Conservation (phyloP, 305 asterid species). For the Vinca major region DNA sequence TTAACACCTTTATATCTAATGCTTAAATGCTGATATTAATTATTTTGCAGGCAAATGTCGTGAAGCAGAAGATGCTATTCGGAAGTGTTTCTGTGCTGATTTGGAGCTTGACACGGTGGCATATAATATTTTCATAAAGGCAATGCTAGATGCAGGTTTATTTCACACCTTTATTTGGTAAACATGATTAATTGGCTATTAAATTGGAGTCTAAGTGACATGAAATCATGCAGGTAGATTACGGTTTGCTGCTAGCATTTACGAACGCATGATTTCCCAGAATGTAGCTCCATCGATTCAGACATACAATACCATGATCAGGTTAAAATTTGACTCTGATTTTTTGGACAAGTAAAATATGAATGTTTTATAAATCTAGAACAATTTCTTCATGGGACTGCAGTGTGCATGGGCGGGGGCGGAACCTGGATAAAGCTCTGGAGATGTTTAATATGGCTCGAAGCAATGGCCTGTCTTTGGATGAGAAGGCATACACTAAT, state of each 20-base stretch:
- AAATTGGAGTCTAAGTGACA: conserved; percentile 11
- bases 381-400: conserved; percentile 17
- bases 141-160: conserved; percentile 83
- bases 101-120: conserved; percentile 87
- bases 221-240: conserved; percentile 59
- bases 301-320: conserved; percentile 88
- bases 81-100: conserved; percentile 40
- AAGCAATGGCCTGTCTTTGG: conserved; percentile 50
- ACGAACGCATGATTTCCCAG: conserved; percentile 58
- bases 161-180: conserved; percentile 1
- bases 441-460: conserved; percentile 60
- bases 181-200: background rate
- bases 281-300: conserved; percentile 58
- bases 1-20: background rate
- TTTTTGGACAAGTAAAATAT: conserved; percentile 6
- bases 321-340: conserved; percentile 32
- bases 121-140: conserved; percentile 80
- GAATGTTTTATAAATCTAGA: conserved; percentile 14
- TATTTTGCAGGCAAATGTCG: conserved; percentile 47
- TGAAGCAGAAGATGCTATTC: conserved; percentile 53
- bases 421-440: conserved; percentile 64
- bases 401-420: conserved; percentile 83
- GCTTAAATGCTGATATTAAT: background rate
- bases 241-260: conserved; percentile 52
- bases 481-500: conserved; percentile 81